Percentiles rank a stretch among this genome's conserved stretches.
These are phyloP conservation scores for Rhizophora mangle DNA, from an alignment of 345 rosid species.

Conservation along the genomic window DNA sequence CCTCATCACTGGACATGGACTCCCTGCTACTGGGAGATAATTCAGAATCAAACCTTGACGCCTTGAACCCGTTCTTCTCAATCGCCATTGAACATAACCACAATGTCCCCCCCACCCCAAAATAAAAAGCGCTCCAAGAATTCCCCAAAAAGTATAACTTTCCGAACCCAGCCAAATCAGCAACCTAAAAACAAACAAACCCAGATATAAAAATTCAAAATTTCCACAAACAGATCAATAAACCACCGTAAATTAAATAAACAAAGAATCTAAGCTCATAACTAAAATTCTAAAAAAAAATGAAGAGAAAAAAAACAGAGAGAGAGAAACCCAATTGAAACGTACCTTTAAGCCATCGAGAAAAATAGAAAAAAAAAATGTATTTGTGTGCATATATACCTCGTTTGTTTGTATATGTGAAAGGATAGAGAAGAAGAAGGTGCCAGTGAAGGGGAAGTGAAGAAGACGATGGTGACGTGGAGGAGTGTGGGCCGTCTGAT, in stretches of 20 bases:
- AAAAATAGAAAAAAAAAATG: conserved; percentile 20
- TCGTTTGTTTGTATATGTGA: not conserved
- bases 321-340: not conserved
- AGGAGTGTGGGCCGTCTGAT: conserved; percentile 55
- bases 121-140: conserved; percentile 14
- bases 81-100: conserved; percentile 58
- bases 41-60: conserved; percentile 76
- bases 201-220: conserved; percentile 13
- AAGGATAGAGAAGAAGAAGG: conserved; percentile 8
- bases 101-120: too few species aligned
- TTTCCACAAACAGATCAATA: conserved; percentile 9
- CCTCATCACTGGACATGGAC: conserved; percentile 70
- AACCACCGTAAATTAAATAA: not conserved
- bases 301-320: not conserved
- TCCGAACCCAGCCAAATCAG: conserved; percentile 1
- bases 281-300: not conserved
- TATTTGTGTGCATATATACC: too few species aligned
- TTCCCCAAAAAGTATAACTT: conserved; percentile 5
- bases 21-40: conserved; percentile 76
- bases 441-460: conserved; percentile 32
- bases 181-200: conserved; percentile 34
- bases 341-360: conserved; percentile 28
- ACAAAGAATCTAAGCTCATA: not conserved
- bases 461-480: conserved; percentile 94
- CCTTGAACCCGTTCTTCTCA: conserved; percentile 86